Evolutionary conservation across 805 yeast species (phyloP).

Genomic region (Barnettozyma populi): DNA sequence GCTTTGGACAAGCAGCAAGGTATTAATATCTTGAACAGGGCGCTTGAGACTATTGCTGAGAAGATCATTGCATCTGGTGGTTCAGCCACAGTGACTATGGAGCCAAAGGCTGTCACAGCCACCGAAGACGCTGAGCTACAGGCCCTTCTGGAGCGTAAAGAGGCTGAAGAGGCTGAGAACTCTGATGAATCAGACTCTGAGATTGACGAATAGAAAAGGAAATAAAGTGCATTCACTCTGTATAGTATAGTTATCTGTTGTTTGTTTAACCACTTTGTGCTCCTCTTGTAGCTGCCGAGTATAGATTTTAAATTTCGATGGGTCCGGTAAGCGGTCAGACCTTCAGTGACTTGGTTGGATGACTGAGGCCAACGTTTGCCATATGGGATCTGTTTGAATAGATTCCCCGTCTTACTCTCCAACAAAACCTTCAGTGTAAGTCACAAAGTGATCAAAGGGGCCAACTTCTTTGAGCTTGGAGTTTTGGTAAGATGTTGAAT

Average conservation of each 20-base stretch:
- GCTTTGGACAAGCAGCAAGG: conserved; percentile 91
- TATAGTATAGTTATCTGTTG: not conserved
- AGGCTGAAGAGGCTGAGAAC: conserved; percentile 75
- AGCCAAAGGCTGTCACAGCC: conserved; percentile 98
- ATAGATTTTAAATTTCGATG: not conserved
- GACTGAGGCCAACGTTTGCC: not conserved
- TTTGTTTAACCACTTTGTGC: not conserved
- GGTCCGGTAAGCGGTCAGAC: not conserved
- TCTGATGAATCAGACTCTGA: conserved; percentile 64
- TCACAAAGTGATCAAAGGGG: not conserved
- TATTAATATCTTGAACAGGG: conserved; percentile 67
- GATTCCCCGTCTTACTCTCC: too few relatives aligned
- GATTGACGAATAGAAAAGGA: conserved; percentile 27
- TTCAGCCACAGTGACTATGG: conserved; percentile 88
- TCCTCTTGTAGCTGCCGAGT: not conserved
- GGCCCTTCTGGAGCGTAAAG: conserved; percentile 90
- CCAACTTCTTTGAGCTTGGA: not conserved
- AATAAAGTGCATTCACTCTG: not conserved
- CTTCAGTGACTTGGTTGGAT: not conserved
- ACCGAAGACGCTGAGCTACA: conserved; percentile 97
- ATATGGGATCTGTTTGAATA: not conserved
- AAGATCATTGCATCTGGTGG: conserved; percentile 76
- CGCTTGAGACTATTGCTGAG: conserved; percentile 70
- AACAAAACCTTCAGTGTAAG: not conserved
- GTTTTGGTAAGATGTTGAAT: not conserved